Percentiles rank a stretch among this genome's conserved stretches.
Conservation (phyloP, 2,329 filamentous ascomycete species). For the Hypoxylon sp. region DNA sequence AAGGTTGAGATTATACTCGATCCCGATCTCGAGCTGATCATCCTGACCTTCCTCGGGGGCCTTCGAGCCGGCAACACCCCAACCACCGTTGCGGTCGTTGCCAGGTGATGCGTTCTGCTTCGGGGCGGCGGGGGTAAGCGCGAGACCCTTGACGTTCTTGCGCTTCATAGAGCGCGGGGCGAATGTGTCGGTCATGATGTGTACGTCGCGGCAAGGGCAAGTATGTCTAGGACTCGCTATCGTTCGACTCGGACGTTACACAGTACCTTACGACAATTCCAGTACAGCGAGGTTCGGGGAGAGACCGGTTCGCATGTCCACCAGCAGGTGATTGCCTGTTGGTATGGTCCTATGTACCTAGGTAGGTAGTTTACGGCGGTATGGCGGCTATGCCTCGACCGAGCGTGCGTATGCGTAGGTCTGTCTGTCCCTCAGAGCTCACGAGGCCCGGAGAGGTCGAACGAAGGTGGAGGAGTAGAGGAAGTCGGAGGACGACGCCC, state of each 20-base stretch:
- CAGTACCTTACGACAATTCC: conserved; percentile 13
- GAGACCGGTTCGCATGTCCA: conserved; percentile 28
- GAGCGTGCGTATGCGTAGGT: too few relatives aligned
- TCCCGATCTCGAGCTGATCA: conserved; percentile 86
- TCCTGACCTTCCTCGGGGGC: conserved; percentile 64
- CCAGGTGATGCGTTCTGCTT: conserved; percentile 76
- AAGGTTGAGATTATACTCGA: conserved; percentile 94
- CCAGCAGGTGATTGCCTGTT: conserved; percentile 12
- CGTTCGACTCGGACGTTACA: conserved; percentile 12
- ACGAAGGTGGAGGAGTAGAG: conserved; percentile 16
- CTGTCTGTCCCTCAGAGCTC: conserved; percentile 41
- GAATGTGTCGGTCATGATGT: conserved; percentile 68
- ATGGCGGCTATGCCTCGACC: conserved; percentile 15
- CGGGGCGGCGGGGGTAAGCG: conserved; percentile 79
- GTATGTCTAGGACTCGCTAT: conserved; percentile 12
- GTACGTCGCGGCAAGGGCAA: conserved; percentile 13
- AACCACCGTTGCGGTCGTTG: conserved; percentile 65
- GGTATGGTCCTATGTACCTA: not conserved
- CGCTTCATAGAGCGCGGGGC: conserved; percentile 89
- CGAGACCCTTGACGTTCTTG: conserved; percentile 98
- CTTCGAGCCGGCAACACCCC: conserved; percentile 46
- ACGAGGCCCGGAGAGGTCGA: conserved; percentile 30
- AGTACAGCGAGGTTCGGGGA: conserved; percentile 18
- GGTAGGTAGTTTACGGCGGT: too few relatives aligned
- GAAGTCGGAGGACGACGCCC: not conserved